A percentile compares a stretch with the other conserved stretches of the same genome.
phyloP scores from a whole-genome alignment of 805 yeast genomes.

The Metschnikowia santaceciliae region DNA sequence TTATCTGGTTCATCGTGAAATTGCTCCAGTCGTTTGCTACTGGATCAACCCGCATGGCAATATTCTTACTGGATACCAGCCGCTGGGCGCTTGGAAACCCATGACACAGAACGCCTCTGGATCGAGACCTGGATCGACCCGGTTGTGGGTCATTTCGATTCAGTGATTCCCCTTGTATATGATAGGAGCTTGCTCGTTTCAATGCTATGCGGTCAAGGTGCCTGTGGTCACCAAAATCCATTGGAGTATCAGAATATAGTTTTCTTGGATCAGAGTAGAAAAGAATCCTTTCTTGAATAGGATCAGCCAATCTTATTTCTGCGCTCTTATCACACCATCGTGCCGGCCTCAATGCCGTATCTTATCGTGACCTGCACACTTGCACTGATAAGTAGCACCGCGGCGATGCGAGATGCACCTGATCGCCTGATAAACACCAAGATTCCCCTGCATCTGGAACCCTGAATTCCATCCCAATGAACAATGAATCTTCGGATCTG shows the following conservation, averaged over 20 bases:
- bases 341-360: not conserved
- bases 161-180: not conserved
- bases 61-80: not conserved
- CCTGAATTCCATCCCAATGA: too few relatives aligned
- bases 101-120: not conserved
- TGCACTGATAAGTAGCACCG: not conserved
- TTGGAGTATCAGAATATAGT: not conserved
- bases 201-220: conserved; percentile 1
- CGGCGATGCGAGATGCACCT: not conserved
- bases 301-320: not conserved
- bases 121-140: not conserved
- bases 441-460: too few relatives aligned
- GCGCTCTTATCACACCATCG: not conserved
- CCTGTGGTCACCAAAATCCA: not conserved
- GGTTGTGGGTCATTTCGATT: not conserved
- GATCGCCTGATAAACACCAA: not conserved
- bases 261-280: too few relatives aligned
- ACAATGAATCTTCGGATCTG: too few relatives aligned
- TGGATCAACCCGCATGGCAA: not conserved
- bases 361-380: conserved; percentile 3
- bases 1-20: not conserved
- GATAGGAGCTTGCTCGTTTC: conserved; percentile 1
- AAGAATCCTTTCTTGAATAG: not conserved
- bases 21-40: not conserved
- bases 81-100: not conserved